Percentiles rank a stretch among this genome's conserved stretches.
These are phyloP conservation scores for Schizophyllum commune DNA, from an alignment of 1,284 basidiomycete species.

Conservation along the genomic window DNA sequence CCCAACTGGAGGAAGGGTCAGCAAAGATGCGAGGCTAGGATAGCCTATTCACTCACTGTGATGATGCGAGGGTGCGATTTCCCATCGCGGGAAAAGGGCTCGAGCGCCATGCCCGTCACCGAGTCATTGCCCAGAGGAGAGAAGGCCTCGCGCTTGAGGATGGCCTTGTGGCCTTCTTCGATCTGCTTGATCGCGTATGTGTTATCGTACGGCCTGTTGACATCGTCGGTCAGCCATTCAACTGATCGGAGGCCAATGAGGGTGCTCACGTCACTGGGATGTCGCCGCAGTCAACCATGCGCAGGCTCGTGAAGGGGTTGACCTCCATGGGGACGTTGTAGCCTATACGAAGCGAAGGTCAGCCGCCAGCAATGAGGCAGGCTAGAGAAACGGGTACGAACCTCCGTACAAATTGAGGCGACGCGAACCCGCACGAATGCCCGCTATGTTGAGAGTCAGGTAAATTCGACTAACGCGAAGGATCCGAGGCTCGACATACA, in stretches of 20 bases:
- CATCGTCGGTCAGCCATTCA: constrained; percentile 17
- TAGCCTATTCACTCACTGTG: constrained; percentile 34
- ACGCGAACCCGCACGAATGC: constrained; percentile 55
- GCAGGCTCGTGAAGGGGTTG: constrained; percentile 44
- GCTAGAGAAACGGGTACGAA: background rate
- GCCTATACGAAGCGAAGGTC: constrained; percentile 32
- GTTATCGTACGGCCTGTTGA: constrained; percentile 53
- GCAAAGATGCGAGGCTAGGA: background rate
- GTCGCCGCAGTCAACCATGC: constrained; percentile 61
- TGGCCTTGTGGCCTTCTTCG: constrained; percentile 50
- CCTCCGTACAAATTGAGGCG: constrained; percentile 26
- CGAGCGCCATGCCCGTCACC: constrained; percentile 7
- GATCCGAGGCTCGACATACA: background rate
- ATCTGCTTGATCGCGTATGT: constrained; percentile 56
- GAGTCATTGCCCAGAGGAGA: constrained; percentile 17
- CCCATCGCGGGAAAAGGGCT: constrained; percentile 39
- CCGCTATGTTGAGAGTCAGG: constrained; percentile 15
- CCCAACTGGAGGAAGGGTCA: constrained; percentile 33
- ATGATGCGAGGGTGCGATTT: constrained; percentile 51
- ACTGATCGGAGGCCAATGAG: constrained; percentile 57
- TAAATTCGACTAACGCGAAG: background rate
- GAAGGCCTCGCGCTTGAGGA: constrained; percentile 34
- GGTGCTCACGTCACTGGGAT: constrained; percentile 55
- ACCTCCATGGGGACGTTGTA: constrained; percentile 45
- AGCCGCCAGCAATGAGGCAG: background rate